A percentile compares a stretch with the other conserved stretches of the same genome.
phyloP scores from a whole-genome alignment of 2,329 filamentous ascomycete species.

The Zymoseptoria pseudotritici region DNA sequence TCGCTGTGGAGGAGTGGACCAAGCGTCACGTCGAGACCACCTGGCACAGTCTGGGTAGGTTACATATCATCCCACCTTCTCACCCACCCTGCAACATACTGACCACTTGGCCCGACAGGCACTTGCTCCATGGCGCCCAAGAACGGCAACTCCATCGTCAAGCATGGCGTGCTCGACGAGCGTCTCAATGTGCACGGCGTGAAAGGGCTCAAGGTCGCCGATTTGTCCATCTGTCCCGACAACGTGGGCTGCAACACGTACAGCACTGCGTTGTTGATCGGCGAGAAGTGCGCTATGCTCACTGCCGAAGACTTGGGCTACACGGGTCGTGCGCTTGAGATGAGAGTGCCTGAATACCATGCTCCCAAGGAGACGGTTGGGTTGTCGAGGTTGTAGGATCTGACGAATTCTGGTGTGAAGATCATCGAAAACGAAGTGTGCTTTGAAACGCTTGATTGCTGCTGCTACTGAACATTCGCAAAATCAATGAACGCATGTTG shows the following conservation, averaged over 20 bases:
- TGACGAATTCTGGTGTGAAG: neutral
- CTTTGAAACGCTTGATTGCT: too few relatives aligned
- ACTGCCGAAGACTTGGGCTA: slow-evolving; percentile 69
- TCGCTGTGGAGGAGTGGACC: slow-evolving; percentile 58
- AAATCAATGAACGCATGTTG: too few relatives aligned
- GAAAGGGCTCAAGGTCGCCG: slow-evolving; percentile 68
- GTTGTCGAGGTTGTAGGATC: slow-evolving; percentile 34
- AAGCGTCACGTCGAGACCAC: slow-evolving; percentile 67
- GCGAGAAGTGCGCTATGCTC: slow-evolving; percentile 65
- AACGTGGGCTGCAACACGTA: slow-evolving; percentile 61
- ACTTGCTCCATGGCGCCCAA: slow-evolving; percentile 72
- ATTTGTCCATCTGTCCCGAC: slow-evolving; percentile 69
- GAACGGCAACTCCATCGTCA: slow-evolving; percentile 72
- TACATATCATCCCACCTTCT: neutral
- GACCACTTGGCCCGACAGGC: slow-evolving; percentile 24
- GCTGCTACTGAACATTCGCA: too few relatives aligned
- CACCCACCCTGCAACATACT: neutral
- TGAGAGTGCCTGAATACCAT: slow-evolving; percentile 57
- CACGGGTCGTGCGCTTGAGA: slow-evolving; percentile 63
- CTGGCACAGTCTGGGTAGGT: slow-evolving; percentile 51
- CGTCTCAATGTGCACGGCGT: slow-evolving; percentile 71
- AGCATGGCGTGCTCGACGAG: slow-evolving; percentile 70
- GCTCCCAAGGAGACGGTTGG: slow-evolving; percentile 39
- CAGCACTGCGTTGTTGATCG: slow-evolving; percentile 65
- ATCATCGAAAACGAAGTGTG: too few relatives aligned